These are phyloP conservation scores for Ceratocystiopsis brevicomis DNA, from an alignment of 2,329 filamentous ascomycete genomes.

Conservation along the genomic window DNA sequence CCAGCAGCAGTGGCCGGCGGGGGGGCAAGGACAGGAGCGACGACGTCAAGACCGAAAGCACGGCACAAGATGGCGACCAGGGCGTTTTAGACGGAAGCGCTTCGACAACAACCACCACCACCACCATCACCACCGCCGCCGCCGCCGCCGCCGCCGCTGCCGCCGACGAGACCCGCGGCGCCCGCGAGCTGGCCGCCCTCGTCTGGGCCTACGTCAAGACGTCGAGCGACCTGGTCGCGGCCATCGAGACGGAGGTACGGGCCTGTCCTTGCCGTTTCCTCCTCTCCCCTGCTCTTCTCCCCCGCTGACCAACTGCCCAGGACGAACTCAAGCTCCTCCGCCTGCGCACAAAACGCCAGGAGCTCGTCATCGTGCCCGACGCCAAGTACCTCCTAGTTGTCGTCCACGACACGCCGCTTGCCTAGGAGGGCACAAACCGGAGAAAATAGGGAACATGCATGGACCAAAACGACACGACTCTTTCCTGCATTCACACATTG, in stretches of 20 bases:
- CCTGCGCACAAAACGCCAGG: conserved; percentile 66
- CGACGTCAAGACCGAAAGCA: conserved; percentile 2
- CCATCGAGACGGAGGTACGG: conserved; percentile 51
- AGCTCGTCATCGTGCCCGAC: conserved; percentile 69
- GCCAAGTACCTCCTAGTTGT: conserved; percentile 61
- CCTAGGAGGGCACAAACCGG: conserved; percentile 22
- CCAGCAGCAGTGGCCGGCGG: conserved; percentile 8
- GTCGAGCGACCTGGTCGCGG: conserved; percentile 50
- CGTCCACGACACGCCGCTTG: conserved; percentile 61
- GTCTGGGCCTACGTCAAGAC: conserved; percentile 58
- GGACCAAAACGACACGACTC: no score
- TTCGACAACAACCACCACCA: conserved; percentile 21
- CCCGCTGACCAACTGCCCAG: conserved; percentile 17
- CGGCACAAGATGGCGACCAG: background rate
- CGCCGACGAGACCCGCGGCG: conserved; percentile 21
- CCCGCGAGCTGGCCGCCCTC: conserved; percentile 56
- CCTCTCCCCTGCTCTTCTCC: no score
- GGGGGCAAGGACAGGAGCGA: no score
- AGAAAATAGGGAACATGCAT: no score
- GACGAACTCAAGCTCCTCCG: conserved; percentile 62
- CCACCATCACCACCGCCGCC: conserved; percentile 2
- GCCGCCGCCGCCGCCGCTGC: background rate
- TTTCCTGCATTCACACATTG: no score
- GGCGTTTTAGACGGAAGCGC: conserved; percentile 16
- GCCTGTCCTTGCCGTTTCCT: background rate